Conservation (phyloP, 768 basidiomycete species). For the Leccinum longicurvipes region DNA sequence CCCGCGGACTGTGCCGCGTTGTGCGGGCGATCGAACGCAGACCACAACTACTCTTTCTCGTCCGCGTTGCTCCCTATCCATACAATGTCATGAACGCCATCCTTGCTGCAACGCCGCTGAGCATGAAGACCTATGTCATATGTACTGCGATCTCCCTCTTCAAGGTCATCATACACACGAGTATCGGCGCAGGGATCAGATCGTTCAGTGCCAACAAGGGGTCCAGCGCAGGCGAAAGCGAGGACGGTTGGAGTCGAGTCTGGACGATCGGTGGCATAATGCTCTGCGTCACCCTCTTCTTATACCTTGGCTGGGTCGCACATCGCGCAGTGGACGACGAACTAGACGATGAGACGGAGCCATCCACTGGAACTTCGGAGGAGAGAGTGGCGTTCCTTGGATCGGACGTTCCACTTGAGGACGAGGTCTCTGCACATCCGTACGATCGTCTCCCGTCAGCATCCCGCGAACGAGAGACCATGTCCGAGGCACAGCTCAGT, state of each 20-base stretch:
- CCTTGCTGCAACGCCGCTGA: conserved; percentile 80
- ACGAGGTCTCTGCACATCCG: conserved; percentile 19
- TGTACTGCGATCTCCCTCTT: conserved; percentile 82
- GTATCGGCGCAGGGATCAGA: conserved; percentile 79
- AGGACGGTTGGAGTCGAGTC: conserved; percentile 47
- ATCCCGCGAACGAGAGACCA: conserved; percentile 27
- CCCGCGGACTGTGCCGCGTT: conserved; percentile 71
- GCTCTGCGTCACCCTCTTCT: conserved; percentile 69
- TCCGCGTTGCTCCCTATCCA: conserved; percentile 88
- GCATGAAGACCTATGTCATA: conserved; percentile 70
- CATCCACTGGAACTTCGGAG: conserved; percentile 35
- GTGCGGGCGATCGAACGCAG: conserved; percentile 85
- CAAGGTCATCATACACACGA: conserved; percentile 91
- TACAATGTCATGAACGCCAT: conserved; percentile 96
- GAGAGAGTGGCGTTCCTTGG: conserved; percentile 54
- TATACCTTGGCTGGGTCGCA: conserved; percentile 80
- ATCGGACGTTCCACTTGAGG: conserved; percentile 24
- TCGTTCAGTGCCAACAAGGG: conserved; percentile 63
- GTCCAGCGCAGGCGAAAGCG: conserved; percentile 32
- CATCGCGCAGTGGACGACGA: conserved; percentile 63
- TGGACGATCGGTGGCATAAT: conserved; percentile 69
- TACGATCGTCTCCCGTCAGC: conserved; percentile 18
- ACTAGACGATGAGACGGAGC: conserved; percentile 41
- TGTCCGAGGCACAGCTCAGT: conserved; percentile 48
- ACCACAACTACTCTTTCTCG: conserved; percentile 85